A percentile compares a stretch with the other conserved stretches of the same genome.
Evolutionary conservation across 2,329 filamentous ascomycete species (phyloP).

Genomic region (Hirsutella rhossiliensis): DNA sequence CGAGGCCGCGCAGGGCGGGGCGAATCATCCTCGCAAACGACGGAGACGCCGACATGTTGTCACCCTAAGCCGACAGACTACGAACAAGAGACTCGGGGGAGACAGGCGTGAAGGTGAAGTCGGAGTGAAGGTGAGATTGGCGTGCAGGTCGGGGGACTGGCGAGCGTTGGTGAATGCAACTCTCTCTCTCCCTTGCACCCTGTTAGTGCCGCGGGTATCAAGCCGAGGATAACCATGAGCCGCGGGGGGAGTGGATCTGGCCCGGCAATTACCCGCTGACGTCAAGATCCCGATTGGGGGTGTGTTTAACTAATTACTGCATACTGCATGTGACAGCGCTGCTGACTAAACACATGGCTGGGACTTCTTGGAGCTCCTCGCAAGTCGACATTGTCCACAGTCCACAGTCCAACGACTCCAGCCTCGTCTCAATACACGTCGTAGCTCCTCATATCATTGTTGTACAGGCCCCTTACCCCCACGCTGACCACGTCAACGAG

Average conservation of each 20-base stretch:
- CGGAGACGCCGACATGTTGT: conserved; percentile 23
- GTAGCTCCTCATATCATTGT: not conserved
- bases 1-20: conserved; percentile 31
- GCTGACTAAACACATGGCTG: too few species aligned
- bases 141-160: too few species aligned
- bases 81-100: too few species aligned
- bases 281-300: not conserved
- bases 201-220: conserved; percentile 1
- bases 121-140: too few species aligned
- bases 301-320: not conserved
- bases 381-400: too few species aligned
- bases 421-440: not conserved
- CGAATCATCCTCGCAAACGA: conserved; percentile 38
- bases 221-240: conserved; percentile 14
- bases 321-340: not conserved
- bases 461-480: not conserved
- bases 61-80: not conserved
- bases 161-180: too few species aligned
- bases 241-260: not conserved
- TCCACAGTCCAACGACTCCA: too few species aligned
- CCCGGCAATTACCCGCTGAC: conserved; percentile 1
- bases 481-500: not conserved
- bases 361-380: too few species aligned
- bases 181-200: not conserved
- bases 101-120: too few species aligned